Conservation (phyloP, 1,284 basidiomycete species). For the Cutaneotrichosporon sp. region DNA sequence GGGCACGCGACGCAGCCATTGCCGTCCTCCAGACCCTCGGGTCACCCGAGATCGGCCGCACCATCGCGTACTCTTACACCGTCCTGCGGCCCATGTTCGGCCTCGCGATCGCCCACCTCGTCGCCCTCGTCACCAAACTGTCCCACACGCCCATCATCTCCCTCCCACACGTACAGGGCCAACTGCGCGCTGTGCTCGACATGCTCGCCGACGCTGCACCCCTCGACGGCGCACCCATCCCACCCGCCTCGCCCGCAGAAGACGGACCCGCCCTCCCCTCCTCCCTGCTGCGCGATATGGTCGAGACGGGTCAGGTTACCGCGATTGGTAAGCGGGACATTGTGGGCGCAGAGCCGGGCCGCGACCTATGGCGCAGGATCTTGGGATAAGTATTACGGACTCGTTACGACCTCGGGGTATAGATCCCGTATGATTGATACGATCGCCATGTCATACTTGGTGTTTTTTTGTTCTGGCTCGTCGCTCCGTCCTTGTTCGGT, state of each 20-base stretch:
- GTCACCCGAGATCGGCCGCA: slow-evolving; percentile 48
- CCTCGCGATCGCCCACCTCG: slow-evolving; percentile 43
- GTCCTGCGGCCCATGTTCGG: slow-evolving; percentile 48
- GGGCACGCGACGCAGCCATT: slow-evolving; percentile 48
- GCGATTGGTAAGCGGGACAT: slow-evolving; percentile 27
- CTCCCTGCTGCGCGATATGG: slow-evolving; percentile 25
- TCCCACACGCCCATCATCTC: slow-evolving; percentile 35
- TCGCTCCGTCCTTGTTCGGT: neutral
- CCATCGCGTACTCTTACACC: slow-evolving; percentile 48
- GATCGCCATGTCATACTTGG: neutral
- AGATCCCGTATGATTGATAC: neutral
- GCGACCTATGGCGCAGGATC: slow-evolving; percentile 28
- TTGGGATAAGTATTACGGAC: slow-evolving; percentile 17
- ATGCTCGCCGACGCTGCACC: slow-evolving; percentile 37
- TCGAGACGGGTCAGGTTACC: slow-evolving; percentile 21
- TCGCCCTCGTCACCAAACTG: slow-evolving; percentile 34
- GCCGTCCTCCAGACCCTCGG: slow-evolving; percentile 45
- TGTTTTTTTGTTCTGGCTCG: neutral
- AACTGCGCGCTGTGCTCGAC: slow-evolving; percentile 43
- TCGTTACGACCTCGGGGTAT: neutral
- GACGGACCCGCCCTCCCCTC: slow-evolving; percentile 11
- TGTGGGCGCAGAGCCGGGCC: slow-evolving; percentile 25
- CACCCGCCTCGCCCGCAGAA: neutral
- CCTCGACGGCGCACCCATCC: slow-evolving; percentile 23
- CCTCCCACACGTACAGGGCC: slow-evolving; percentile 33